Conservation (phyloP, 2,329 filamentous ascomycete genomes). For the Onygenales sp. region DNA sequence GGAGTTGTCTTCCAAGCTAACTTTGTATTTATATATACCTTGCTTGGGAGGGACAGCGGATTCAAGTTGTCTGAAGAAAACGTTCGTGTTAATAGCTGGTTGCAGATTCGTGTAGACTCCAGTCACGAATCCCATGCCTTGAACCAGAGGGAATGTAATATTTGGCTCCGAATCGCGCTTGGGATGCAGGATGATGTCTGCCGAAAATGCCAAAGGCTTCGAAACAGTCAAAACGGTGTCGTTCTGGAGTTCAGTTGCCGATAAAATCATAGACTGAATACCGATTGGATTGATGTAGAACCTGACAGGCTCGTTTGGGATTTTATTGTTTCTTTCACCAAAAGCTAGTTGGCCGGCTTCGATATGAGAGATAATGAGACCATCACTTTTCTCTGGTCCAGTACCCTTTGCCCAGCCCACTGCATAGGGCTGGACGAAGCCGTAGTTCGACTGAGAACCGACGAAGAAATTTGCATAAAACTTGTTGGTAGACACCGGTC, state of each 20-base stretch:
- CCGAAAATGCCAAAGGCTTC: constrained; percentile 46
- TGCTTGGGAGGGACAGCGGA: constrained; percentile 46
- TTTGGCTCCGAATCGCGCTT: constrained; percentile 44
- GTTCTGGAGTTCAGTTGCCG: constrained; percentile 61
- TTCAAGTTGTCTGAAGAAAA: constrained; percentile 61
- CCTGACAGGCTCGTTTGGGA: constrained; percentile 47
- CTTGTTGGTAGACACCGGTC: constrained; percentile 39
- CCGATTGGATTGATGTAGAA: constrained; percentile 78
- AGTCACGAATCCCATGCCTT: constrained; percentile 84
- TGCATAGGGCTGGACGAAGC: constrained; percentile 69
- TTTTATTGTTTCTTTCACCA: constrained; percentile 45
- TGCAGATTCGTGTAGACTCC: constrained; percentile 61
- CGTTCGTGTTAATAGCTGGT: constrained; percentile 63
- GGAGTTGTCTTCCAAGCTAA: constrained; percentile 61
- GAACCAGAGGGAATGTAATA: constrained; percentile 72
- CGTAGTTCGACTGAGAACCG: constrained; percentile 56
- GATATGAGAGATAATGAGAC: constrained; percentile 66
- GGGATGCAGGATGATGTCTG: constrained; percentile 58
- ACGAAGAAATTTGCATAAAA: constrained; percentile 77
- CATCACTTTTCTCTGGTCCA: constrained; percentile 59
- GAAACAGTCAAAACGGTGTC: constrained; percentile 49
- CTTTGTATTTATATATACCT: constrained; percentile 65
- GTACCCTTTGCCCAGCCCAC: constrained; percentile 58
- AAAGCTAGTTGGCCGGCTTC: constrained; percentile 59
- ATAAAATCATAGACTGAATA: constrained; percentile 71